A percentile compares a stretch with the other conserved stretches of the same genome.
Conservation (phyloP, 129 eudicot genomes). For the Oenanthe sinensis region DNA sequence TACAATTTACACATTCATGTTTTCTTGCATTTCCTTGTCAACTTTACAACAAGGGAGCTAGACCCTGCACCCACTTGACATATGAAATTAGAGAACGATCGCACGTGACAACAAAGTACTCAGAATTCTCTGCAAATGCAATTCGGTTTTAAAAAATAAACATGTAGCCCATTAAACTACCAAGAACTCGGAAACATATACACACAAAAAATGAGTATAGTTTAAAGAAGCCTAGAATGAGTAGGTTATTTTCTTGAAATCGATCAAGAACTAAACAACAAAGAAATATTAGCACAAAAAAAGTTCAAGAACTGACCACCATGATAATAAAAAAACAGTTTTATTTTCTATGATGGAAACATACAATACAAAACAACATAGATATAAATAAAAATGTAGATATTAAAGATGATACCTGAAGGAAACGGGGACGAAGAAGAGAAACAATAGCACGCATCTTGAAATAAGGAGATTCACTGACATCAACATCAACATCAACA, state of each 20-base stretch:
- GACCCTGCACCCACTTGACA: not conserved
- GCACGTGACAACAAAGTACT: not conserved
- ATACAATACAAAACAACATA: not conserved
- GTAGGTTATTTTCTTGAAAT: not conserved
- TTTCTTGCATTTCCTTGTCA: not conserved
- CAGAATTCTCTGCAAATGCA: not conserved
- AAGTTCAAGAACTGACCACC: not conserved
- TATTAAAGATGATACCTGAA: not conserved
- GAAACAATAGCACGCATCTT: conserved; percentile 10
- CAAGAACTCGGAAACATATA: too few species aligned
- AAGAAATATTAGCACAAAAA: not conserved
- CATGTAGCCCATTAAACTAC: too few species aligned
- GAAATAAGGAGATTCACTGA: conserved; percentile 5
- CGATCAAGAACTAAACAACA: not conserved
- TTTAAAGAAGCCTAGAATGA: too few species aligned
- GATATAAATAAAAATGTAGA: not conserved
- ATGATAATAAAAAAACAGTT: not conserved
- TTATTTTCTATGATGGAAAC: not conserved
- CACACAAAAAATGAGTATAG: too few species aligned
- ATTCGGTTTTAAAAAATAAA: too few species aligned
- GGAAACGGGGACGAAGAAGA: conserved; percentile 7
- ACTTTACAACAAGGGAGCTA: not conserved
- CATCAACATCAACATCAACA: not conserved
- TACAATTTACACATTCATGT: not conserved
- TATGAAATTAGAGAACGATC: not conserved